Evolutionary conservation across 129 eudicot genomes (phyloP), one percentile per base, ranked within the genome.

Genomic region (Glebionis coronaria): DNA sequence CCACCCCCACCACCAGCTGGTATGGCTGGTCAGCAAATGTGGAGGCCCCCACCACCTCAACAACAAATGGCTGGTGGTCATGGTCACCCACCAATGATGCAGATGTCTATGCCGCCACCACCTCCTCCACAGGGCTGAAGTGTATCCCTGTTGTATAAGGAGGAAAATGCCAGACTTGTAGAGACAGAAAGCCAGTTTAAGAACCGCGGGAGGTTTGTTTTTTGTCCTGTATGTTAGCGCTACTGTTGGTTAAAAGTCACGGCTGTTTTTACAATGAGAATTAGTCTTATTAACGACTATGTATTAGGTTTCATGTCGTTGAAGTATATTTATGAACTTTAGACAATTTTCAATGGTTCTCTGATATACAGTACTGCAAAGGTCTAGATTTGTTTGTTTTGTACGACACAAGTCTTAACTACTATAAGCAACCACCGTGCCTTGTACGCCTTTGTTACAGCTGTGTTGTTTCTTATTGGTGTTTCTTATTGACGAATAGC

Each of bases 41-140:
- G 95, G 97, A 70, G 95, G 69, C 84, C 81, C 21, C 97, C 95
- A 0, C 97, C 97, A 5, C 97, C 96, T 10, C 98, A 95, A 27
- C 98, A 88, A 71, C 96, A 85, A 63, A 56, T 83, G 21, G 59
- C 65, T n/a, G 98, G 96, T 12, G 84, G 87, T n/a, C 88, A 69
- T 18, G 87, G 88, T 4, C 86, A 68, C 23, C 86, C 80, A 50
- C 42, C 84, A 29, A 86, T 86, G 95, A 91, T 73, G 66, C 91
- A 92, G 55, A 82, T 81, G 90, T 80, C 81, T 15, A 83, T 82
- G 96, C 93, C 84, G 4, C 95, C 87, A 14, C 83, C 95, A 6
- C 92, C 97, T 0, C 90, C 95, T 58, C 79, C 81, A 50, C 74
- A 61, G 12, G 61, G 79, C 65, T 83, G 55, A 75, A 55, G 28